Percentiles rank a stretch among this genome's conserved stretches.
phyloP scores from a whole-genome alignment of 345 rosid genomes.

The Acer campestre region DNA sequence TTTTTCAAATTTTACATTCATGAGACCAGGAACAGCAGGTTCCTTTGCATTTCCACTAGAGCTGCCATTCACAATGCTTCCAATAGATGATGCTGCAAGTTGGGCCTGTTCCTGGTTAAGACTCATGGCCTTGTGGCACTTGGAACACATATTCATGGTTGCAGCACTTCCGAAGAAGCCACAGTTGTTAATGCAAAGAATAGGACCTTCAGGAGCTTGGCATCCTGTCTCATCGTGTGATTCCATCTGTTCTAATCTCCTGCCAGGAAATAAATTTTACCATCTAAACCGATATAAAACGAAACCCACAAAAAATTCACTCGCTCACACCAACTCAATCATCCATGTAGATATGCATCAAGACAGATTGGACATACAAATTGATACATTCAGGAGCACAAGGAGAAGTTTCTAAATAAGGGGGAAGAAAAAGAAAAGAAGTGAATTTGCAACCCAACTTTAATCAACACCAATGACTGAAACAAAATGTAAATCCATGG shows the following conservation, averaged over 20 bases:
- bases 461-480: background rate
- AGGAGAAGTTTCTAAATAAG: background rate
- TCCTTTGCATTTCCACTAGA: slow-evolving; percentile 33
- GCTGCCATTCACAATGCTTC: slow-evolving; percentile 44
- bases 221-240: slow-evolving; percentile 59
- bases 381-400: background rate
- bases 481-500: background rate
- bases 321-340: background rate
- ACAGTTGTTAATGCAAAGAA: slow-evolving; percentile 52
- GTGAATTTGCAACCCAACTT: background rate
- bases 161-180: slow-evolving; percentile 68
- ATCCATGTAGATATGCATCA: background rate
- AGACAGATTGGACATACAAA: background rate
- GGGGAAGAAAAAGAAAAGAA: background rate
- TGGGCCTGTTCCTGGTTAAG: slow-evolving; percentile 52
- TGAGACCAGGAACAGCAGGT: slow-evolving; percentile 15
- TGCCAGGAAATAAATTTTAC: slow-evolving; percentile 14
- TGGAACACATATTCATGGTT: slow-evolving; percentile 62
- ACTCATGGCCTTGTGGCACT: slow-evolving; percentile 55
- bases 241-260: slow-evolving; percentile 41
- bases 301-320: background rate
- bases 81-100: slow-evolving; percentile 46
- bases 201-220: slow-evolving; percentile 53
- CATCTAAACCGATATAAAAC: background rate
- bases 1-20: slow-evolving; percentile 28